Percentiles rank a stretch among this genome's conserved stretches.
phyloP scores from a whole-genome alignment of 1,284 basidiomycete genomes.

The Cryptococcus jaspeensis region DNA sequence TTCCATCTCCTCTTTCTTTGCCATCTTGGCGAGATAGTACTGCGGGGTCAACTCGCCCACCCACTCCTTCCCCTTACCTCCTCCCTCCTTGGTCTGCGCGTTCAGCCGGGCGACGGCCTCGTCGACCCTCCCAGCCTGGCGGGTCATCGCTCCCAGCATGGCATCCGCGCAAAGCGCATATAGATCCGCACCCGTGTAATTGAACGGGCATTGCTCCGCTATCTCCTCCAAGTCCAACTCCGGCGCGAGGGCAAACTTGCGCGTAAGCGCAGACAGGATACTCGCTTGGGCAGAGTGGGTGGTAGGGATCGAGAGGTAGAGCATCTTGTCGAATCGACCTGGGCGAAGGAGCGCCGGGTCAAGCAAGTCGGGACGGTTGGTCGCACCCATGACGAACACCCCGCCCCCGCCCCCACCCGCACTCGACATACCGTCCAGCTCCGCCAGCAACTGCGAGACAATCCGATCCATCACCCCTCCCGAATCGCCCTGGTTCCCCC shows the following conservation, averaged over 20 bases:
- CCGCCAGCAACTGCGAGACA: constrained; percentile 91
- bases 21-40: constrained; percentile 88
- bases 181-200: constrained; percentile 95
- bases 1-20: constrained; percentile 67
- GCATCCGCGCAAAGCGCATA: constrained; percentile 97
- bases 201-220: constrained; percentile 80
- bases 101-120: constrained; percentile 61
- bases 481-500: constrained; percentile 91
- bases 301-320: constrained; percentile 91
- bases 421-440: constrained; percentile 84
- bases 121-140: constrained; percentile 80
- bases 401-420: constrained; percentile 53
- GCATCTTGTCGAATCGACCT: constrained; percentile 94
- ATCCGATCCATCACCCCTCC: constrained; percentile 98
- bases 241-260: constrained; percentile 83
- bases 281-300: constrained; percentile 82
- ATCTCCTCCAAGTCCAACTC: constrained; percentile 65
- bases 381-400: constrained; percentile 96
- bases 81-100: constrained; percentile 40
- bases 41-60: constrained; percentile 67
- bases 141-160: constrained; percentile 90
- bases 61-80: constrained; percentile 60
- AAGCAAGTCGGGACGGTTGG: constrained; percentile 91
- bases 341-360: constrained; percentile 91
- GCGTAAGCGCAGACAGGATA: constrained; percentile 85